phyloP scores from a whole-genome alignment of 306 rosid genomes.

The Rosa persica region DNA sequence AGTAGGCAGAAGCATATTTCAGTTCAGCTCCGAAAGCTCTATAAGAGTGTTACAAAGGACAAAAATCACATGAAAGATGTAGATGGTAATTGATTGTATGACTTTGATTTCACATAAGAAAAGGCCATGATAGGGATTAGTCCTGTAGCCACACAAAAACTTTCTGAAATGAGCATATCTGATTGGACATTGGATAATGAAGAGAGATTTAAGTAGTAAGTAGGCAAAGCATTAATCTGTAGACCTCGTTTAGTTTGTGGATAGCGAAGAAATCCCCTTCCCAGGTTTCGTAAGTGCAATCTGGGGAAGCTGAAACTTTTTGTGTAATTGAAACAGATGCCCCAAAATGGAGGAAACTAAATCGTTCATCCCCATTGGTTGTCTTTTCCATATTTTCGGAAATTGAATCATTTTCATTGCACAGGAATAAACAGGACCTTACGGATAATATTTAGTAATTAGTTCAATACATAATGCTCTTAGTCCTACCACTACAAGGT shows the following conservation, averaged over 20 bases:
- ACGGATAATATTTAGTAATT: neutral
- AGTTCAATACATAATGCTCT: conserved; percentile 21
- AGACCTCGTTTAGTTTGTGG: neutral
- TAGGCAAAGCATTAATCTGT: conserved; percentile 13
- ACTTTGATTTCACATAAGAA: conserved; percentile 23
- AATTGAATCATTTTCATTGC: neutral
- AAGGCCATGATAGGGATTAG: conserved; percentile 14
- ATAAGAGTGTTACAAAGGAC: conserved; percentile 23
- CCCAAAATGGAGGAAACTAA: neutral
- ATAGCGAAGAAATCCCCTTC: neutral
- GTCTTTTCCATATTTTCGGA: neutral
- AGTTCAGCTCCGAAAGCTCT: conserved; percentile 31
- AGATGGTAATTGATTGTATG: conserved; percentile 11
- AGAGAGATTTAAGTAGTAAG: conserved; percentile 11
- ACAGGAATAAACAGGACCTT: neutral
- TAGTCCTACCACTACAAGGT: conserved; percentile 16
- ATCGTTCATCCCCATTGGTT: neutral
- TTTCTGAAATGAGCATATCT: conserved; percentile 6
- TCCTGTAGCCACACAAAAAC: conserved; percentile 19
- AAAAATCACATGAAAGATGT: conserved; percentile 35
- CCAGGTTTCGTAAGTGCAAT: neutral
- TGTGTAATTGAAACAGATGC: neutral
- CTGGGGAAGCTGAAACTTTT: neutral
- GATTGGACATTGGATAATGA: conserved; percentile 1
- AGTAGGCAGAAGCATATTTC: conserved; percentile 21